phyloP scores from a whole-genome alignment of 2,329 filamentous ascomycete species.

The Hymenoscyphus infarciens region DNA sequence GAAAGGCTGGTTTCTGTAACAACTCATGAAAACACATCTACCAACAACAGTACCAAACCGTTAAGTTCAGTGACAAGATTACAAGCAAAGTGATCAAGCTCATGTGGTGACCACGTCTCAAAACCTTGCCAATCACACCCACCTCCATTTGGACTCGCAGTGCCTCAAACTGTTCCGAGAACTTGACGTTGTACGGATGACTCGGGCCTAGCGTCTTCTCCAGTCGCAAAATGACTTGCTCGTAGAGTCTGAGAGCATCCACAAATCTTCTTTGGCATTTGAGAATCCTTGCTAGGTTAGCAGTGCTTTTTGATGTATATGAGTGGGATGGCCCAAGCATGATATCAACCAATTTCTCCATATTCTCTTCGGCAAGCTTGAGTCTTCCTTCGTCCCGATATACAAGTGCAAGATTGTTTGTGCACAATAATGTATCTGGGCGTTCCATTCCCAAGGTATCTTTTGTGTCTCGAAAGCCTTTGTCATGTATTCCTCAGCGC shows the following conservation, averaged over 20 bases:
- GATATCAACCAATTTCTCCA: neutral
- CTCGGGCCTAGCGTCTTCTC: conserved; percentile 11
- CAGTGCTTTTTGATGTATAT: conserved; percentile 6
- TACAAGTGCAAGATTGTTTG: conserved; percentile 4
- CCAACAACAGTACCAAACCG: neutral
- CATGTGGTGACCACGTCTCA: neutral
- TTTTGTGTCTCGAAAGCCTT: neutral
- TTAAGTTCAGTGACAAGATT: neutral
- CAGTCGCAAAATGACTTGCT: conserved; percentile 8
- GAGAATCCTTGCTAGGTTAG: conserved; percentile 5
- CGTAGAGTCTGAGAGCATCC: conserved; percentile 12
- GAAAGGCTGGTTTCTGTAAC: neutral
- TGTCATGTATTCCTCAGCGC: conserved; percentile 1
- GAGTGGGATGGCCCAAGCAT: conserved; percentile 10
- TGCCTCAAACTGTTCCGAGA: neutral
- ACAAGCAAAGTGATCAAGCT: neutral
- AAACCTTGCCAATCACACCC: neutral
- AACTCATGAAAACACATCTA: neutral
- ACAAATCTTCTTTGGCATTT: neutral
- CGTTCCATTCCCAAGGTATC: conserved; percentile 2
- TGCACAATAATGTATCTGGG: neutral
- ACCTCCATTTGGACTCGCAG: neutral
- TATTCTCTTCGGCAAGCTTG: conserved; percentile 10
- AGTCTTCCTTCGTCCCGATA: conserved; percentile 4
- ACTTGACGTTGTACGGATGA: conserved; percentile 6